A percentile compares a stretch with the other conserved stretches of the same genome.
Conservation (phyloP, 441 rosid species). For the Geranium incanum region DNA sequence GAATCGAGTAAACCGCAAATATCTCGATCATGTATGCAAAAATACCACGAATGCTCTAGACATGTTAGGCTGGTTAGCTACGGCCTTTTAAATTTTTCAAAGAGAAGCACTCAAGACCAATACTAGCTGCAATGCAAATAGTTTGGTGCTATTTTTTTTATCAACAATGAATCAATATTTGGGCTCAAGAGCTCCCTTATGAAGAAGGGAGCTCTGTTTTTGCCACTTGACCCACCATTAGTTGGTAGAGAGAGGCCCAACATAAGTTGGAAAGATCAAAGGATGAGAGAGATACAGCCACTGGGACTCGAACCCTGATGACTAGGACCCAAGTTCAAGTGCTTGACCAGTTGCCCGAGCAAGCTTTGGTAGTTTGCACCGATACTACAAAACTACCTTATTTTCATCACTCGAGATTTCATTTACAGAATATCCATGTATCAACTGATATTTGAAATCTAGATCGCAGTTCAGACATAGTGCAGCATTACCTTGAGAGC, state of each 20-base stretch:
- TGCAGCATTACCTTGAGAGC: constrained; percentile 47
- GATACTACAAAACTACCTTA: constrained; percentile 11
- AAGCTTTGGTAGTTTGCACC: background rate
- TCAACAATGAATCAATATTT: background rate
- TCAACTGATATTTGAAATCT: background rate
- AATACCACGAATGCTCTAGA: background rate
- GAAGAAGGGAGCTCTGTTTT: background rate
- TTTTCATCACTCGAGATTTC: background rate
- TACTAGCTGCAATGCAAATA: background rate
- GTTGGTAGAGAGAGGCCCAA: no score
- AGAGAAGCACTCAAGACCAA: background rate
- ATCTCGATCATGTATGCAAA: background rate
- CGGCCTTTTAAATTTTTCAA: background rate
- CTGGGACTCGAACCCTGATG: no score
- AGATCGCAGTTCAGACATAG: background rate
- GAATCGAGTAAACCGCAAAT: background rate
- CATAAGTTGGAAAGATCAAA: no score
- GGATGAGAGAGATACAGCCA: no score
- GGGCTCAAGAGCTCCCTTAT: background rate
- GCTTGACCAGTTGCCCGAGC: background rate
- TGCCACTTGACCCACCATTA: background rate
- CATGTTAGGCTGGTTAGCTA: background rate
- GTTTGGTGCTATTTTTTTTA: background rate
- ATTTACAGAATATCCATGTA: background rate
- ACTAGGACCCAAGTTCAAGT: background rate